phyloP scores from a whole-genome alignment of 495 filamentous ascomycete species.

The Hypoxylon cercidicola region DNA sequence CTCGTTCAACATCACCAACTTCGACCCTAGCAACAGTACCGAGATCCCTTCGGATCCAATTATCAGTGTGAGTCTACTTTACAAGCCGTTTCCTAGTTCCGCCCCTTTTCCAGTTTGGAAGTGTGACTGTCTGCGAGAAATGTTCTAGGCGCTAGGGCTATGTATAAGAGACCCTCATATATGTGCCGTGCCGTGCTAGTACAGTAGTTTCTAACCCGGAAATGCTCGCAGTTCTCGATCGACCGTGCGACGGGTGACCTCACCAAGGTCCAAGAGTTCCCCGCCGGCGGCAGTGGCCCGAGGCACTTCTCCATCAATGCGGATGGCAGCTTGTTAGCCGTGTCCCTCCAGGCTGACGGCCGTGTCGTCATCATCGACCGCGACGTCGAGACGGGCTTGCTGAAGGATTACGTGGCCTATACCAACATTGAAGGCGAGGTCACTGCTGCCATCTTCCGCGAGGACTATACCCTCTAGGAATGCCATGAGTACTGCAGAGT shows the following conservation, averaged over 20 bases:
- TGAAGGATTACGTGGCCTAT: conserved; percentile 63
- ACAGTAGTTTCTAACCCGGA: conserved; percentile 28
- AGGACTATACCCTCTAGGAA: conserved; percentile 49
- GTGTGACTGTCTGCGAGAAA: not conserved
- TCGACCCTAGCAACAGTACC: conserved; percentile 55
- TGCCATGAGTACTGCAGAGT: not conserved
- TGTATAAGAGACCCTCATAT: not conserved
- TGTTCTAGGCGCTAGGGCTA: not conserved
- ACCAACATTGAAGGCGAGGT: conserved; percentile 62
- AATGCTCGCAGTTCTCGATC: conserved; percentile 51
- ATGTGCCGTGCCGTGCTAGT: not conserved
- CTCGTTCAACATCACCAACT: conserved; percentile 58
- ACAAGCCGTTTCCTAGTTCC: conserved; percentile 2
- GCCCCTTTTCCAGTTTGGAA: not conserved
- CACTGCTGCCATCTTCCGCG: conserved; percentile 71
- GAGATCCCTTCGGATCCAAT: conserved; percentile 57
- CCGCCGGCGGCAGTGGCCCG: conserved; percentile 69
- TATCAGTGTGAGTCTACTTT: conserved; percentile 43
- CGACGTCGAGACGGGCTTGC: conserved; percentile 63
- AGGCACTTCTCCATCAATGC: conserved; percentile 74
- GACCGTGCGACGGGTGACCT: conserved; percentile 60
- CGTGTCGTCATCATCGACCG: conserved; percentile 70
- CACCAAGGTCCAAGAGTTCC: conserved; percentile 58
- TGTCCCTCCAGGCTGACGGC: conserved; percentile 68
- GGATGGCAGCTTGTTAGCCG: conserved; percentile 67